These are phyloP conservation scores for Aspergillus carlsbadensis DNA, from an alignment of 495 filamentous ascomycete species.

Conservation along the genomic window DNA sequence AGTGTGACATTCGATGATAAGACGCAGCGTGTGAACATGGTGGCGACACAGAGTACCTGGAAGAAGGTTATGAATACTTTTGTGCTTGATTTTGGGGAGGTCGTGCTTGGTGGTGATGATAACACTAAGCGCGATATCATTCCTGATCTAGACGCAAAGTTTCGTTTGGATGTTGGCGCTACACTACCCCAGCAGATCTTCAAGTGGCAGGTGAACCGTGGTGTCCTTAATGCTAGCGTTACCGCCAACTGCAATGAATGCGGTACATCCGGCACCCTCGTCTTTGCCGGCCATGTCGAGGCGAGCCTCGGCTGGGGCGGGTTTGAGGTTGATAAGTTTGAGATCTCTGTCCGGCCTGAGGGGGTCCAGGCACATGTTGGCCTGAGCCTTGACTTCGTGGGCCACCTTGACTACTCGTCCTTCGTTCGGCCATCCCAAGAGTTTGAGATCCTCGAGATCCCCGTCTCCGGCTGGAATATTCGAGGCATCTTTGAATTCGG, in stretches of 20 bases:
- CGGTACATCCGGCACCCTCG: background rate
- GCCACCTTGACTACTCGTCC: background rate
- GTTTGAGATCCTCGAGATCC: slow-evolving; percentile 6
- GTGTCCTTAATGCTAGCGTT: slow-evolving; percentile 7
- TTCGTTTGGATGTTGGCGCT: background rate
- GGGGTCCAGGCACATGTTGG: slow-evolving; percentile 11
- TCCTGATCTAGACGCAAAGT: slow-evolving; percentile 8
- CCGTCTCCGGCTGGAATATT: slow-evolving; percentile 8
- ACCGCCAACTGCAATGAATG: slow-evolving; percentile 8
- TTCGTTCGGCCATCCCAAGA: slow-evolving; percentile 1
- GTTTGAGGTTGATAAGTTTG: slow-evolving; percentile 7
- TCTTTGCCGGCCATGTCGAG: slow-evolving; percentile 13
- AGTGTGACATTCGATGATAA: slow-evolving; percentile 7
- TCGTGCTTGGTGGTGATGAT: slow-evolving; percentile 3
- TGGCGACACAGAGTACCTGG: background rate
- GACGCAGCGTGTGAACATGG: background rate
- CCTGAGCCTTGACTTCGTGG: slow-evolving; percentile 6
- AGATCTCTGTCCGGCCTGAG: slow-evolving; percentile 5
- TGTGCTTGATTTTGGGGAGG: slow-evolving; percentile 8
- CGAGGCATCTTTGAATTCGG: slow-evolving; percentile 5
- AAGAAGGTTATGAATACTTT: slow-evolving; percentile 13
- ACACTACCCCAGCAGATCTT: slow-evolving; percentile 6
- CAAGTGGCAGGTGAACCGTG: background rate
- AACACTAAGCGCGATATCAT: slow-evolving; percentile 12
- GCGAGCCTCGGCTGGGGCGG: slow-evolving; percentile 5